Evolutionary conservation across 345 rosid species (phyloP).

Genomic region (Mallotus nudiflorus): DNA sequence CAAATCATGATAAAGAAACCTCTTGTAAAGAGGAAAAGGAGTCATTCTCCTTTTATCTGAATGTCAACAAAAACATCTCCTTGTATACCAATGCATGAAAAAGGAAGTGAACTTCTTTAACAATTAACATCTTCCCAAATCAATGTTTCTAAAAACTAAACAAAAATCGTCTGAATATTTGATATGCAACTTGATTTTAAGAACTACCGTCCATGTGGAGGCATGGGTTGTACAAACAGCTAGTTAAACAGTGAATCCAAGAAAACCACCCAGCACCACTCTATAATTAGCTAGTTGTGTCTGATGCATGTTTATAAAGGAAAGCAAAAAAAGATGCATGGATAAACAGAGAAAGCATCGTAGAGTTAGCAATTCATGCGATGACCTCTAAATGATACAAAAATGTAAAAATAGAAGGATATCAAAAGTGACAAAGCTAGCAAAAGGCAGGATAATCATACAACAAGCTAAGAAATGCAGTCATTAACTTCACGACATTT

Average conservation of each 20-base stretch:
- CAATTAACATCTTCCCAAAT: background rate
- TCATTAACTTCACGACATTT: constrained; percentile 54
- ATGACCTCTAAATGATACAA: background rate
- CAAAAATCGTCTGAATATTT: background rate
- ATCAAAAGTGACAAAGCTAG: background rate
- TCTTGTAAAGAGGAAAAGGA: background rate
- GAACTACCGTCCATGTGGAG: background rate
- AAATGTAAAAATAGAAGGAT: too few relatives aligned
- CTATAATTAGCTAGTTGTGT: background rate
- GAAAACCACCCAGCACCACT: background rate
- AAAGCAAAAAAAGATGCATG: background rate
- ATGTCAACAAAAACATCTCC: background rate
- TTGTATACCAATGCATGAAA: background rate
- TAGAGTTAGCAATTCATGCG: too few relatives aligned
- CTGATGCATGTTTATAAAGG: background rate
- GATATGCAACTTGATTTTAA: background rate
- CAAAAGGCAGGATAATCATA: constrained; percentile 43
- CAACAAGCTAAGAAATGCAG: constrained; percentile 68
- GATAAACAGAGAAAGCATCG: background rate
- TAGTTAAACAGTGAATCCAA: background rate
- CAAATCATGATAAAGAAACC: background rate
- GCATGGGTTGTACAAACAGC: background rate
- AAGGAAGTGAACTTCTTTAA: background rate
- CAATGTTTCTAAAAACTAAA: background rate
- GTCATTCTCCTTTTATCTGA: background rate